phyloP scores from a whole-genome alignment of 2,329 filamentous ascomycete genomes.

The Pseudogymnoascus sp. region DNA sequence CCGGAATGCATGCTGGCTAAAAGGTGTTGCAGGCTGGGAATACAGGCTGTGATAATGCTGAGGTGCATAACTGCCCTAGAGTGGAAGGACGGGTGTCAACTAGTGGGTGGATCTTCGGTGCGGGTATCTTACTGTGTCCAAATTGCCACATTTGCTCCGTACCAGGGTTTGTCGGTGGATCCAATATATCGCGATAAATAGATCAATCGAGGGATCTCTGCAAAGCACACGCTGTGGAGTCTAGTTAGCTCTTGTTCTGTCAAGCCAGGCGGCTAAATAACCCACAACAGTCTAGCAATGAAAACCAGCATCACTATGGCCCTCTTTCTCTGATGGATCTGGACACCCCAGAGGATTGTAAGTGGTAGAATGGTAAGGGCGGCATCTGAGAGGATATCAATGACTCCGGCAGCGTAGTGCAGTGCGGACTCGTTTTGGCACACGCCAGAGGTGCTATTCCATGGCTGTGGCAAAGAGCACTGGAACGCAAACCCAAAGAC shows the following conservation, averaged over 20 bases:
- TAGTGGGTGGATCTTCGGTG: constrained; percentile 15
- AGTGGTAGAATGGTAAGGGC: constrained; percentile 38
- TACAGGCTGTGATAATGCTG: constrained; percentile 19
- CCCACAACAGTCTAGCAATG: constrained; percentile 29
- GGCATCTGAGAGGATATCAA: constrained; percentile 40
- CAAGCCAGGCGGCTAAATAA: not conserved
- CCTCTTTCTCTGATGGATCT: constrained; percentile 32
- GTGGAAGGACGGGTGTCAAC: constrained; percentile 16
- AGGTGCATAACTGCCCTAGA: constrained; percentile 19
- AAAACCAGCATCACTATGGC: constrained; percentile 18
- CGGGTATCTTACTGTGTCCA: constrained; percentile 11
- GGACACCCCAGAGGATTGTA: constrained; percentile 38
- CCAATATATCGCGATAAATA: constrained; percentile 12
- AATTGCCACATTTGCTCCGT: constrained; percentile 5
- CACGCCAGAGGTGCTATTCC: constrained; percentile 18
- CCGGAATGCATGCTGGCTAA: constrained; percentile 20
- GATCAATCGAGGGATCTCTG: constrained; percentile 20
- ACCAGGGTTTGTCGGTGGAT: constrained; percentile 1
- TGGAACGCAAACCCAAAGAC: constrained; percentile 23
- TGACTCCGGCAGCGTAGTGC: constrained; percentile 35
- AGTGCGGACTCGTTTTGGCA: not conserved
- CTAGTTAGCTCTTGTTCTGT: constrained; percentile 12
- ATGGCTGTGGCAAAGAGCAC: constrained; percentile 24
- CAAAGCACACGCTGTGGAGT: constrained; percentile 29
- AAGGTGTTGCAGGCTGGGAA: constrained; percentile 21